These are phyloP conservation scores for Artomyces pyxidatus DNA, from an alignment of 768 basidiomycete species.

Conservation along the genomic window DNA sequence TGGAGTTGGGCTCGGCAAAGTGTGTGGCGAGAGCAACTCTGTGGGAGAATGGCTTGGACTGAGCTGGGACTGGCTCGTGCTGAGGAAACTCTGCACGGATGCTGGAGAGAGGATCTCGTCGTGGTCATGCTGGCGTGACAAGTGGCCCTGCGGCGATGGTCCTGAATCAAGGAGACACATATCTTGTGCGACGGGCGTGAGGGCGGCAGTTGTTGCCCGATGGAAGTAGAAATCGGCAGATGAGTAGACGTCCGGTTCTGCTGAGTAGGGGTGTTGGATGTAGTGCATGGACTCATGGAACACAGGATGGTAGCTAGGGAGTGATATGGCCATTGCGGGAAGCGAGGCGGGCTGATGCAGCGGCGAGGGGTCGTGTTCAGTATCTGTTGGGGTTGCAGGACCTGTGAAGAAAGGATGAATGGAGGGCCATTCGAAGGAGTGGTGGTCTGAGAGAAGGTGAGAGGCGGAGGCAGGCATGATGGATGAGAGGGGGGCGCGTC, in stretches of 20 bases:
- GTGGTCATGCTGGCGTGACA: conserved; percentile 4
- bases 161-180: neutral
- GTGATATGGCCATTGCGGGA: conserved; percentile 9
- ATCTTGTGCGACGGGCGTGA: conserved; percentile 2
- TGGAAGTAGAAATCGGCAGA: conserved; percentile 11
- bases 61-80: neutral
- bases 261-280: conserved; percentile 5
- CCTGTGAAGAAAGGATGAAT: conserved; percentile 7
- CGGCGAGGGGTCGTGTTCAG: conserved; percentile 1
- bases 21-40: conserved; percentile 13
- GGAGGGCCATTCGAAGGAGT: conserved; percentile 6
- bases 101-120: conserved; percentile 11
- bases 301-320: conserved; percentile 13
- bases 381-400: conserved; percentile 2
- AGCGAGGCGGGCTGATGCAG: conserved; percentile 2
- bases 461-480: neutral
- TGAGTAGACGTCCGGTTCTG: conserved; percentile 5
- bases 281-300: conserved; percentile 10
- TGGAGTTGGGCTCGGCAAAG: conserved; percentile 11
- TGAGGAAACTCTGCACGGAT: conserved; percentile 12
- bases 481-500: neutral
- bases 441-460: neutral
- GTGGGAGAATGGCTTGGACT: conserved; percentile 15
- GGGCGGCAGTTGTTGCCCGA: conserved; percentile 6
- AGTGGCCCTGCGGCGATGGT: neutral